Evolutionary conservation across 2,329 filamentous ascomycete species (phyloP), one percentile per base, ranked within the genome.

Genomic region (Fusarium liriodendri): DNA sequence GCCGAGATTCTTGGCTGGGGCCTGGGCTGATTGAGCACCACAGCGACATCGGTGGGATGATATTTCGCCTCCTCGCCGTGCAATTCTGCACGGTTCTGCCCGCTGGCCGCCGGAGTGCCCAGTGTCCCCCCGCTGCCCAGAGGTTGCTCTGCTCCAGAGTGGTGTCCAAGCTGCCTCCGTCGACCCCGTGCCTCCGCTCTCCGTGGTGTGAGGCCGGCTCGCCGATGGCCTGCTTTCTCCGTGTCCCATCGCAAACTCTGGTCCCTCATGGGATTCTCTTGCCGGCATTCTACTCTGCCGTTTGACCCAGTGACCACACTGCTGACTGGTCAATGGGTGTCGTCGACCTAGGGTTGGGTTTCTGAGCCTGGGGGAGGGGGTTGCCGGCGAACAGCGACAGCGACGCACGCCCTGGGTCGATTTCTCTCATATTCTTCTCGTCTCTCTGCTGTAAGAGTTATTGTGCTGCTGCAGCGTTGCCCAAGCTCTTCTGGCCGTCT

Each of bases 31-130:
- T 78, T 29, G 69, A 76, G 70, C 74, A 77, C 74, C 71, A 72
- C 70, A 78, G 77, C 77, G 76, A 78, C 75, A 76, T 76, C 77
- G 77, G 76, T 78, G 77, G 76, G 75, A 77, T 77, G 75, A 77
- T 73, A 63, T 69, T 54, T 77, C 72, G 74, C 77, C 75, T 77
- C 74, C 69, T 74, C 61, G 64, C 72, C 74, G 74, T 77, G 70
- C 68, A 74, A 64, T 73, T 77, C 75, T 78, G 77, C 74, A 78
- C 77, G 75, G 75, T 71, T 77, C 75, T 78, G 74, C 62, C 76
- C 77, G 70, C 69, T 75, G 54, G 68, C 64, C 70, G 60, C 68
- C 74, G 72, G 67, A 75, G 66, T 75, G 73, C 60, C 59, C 65
- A 74, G 55, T 66, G 52, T 40, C 57, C 68, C 70, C 68, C 73